Evolutionary conservation across 257 asterid genomes (phyloP).

Genomic region (Osmanthus fragrans): DNA sequence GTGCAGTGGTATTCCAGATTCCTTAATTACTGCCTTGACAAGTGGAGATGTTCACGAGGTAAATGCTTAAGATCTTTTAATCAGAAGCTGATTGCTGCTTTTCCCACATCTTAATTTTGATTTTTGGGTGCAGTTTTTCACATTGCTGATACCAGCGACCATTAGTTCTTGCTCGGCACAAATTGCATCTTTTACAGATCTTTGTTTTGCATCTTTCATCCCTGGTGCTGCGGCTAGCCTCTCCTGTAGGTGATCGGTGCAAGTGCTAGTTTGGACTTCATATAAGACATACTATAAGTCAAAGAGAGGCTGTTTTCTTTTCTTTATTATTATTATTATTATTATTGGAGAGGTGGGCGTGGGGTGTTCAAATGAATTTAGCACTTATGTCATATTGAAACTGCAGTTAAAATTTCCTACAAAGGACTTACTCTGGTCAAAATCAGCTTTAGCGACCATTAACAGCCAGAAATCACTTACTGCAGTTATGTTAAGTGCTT

Average conservation of each 20-base stretch:
- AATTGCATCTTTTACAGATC: constrained; percentile 51
- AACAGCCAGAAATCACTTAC: too few species aligned
- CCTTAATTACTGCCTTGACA: constrained; percentile 26
- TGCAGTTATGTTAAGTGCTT: too few species aligned
- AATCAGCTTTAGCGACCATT: too few species aligned
- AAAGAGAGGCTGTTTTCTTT: background rate
- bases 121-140: constrained; percentile 38
- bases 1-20: constrained; percentile 30
- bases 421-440: too few species aligned
- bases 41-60: constrained; percentile 40
- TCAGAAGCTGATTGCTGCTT: constrained; percentile 13
- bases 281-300: too few species aligned
- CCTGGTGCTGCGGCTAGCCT: constrained; percentile 52
- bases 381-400: too few species aligned
- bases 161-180: constrained; percentile 47
- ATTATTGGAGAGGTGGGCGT: background rate
- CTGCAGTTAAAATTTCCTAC: too few species aligned
- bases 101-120: constrained; percentile 11
- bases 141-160: constrained; percentile 46
- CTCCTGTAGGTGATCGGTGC: constrained; percentile 41
- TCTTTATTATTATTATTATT: too few species aligned
- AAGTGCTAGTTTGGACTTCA: constrained; percentile 5
- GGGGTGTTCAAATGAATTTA: too few species aligned
- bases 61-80: constrained; percentile 15
- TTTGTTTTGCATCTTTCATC: constrained; percentile 44